Evolutionary conservation across 1,284 basidiomycete genomes (phyloP).

Genomic region (Irpex sp.): DNA sequence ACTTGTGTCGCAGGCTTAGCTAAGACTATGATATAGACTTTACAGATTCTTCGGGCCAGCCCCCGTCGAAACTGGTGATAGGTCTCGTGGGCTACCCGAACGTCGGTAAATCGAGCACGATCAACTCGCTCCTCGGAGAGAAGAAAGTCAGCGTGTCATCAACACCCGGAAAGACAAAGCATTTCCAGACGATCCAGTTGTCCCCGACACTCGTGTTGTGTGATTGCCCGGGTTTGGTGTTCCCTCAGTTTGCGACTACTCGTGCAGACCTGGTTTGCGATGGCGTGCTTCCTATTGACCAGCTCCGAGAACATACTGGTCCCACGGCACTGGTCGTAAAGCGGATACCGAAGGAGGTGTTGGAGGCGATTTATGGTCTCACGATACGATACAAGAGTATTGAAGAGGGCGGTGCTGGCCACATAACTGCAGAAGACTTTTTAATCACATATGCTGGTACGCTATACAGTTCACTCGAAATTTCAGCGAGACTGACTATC

Average conservation of each 20-base stretch:
- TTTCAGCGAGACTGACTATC: constrained; percentile 6
- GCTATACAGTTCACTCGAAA: constrained; percentile 26
- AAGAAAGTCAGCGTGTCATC: constrained; percentile 98
- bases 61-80: constrained; percentile 72
- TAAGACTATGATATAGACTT: constrained; percentile 45
- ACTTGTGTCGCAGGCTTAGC: neutral
- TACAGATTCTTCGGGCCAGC: constrained; percentile 52
- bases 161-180: constrained; percentile 98
- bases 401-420: constrained; percentile 86
- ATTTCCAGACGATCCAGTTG: constrained; percentile 97
- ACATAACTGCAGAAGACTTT: constrained; percentile 78
- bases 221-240: constrained; percentile 98
- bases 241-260: constrained; percentile 96
- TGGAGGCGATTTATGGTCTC: constrained; percentile 90
- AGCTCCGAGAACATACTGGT: constrained; percentile 91
- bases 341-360: constrained; percentile 76
- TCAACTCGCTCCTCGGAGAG: constrained; percentile 92
- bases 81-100: constrained; percentile 99
- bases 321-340: constrained; percentile 79
- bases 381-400: constrained; percentile 59
- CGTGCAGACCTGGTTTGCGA: constrained; percentile 96
- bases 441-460: constrained; percentile 87
- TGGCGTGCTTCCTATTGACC: constrained; percentile 96
- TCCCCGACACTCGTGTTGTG: constrained; percentile 88
- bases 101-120: constrained; percentile 95